Percentiles rank a stretch among this genome's conserved stretches.
Conservation (phyloP, 2,329 filamentous ascomycete species). For the Xylaria sp. region DNA sequence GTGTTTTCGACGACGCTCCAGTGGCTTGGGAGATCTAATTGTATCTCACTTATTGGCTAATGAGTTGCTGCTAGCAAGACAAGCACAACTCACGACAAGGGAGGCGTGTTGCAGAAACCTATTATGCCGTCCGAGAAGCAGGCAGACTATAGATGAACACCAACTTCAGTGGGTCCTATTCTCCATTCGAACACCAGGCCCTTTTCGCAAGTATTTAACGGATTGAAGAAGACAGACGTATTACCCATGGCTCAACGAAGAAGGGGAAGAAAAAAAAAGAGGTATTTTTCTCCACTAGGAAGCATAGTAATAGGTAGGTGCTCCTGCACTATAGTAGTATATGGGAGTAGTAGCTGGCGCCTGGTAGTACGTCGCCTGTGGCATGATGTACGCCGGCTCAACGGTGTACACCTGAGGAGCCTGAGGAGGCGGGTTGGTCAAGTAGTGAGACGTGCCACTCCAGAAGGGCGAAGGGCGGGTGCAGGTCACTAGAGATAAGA, state of each 20-base stretch:
- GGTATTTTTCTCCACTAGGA: background rate
- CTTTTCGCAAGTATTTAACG: background rate
- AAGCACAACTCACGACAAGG: background rate
- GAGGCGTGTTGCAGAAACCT: background rate
- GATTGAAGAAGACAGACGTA: background rate
- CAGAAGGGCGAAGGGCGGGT: conserved; percentile 25
- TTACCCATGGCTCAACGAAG: background rate
- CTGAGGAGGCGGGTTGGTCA: conserved; percentile 25
- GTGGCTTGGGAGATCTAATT: no score
- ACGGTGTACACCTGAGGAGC: conserved; percentile 27
- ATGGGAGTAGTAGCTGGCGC: background rate
- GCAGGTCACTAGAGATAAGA: conserved; percentile 11
- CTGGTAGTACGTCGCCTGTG: conserved; percentile 22
- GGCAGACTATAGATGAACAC: background rate
- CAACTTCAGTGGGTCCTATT: background rate
- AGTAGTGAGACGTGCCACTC: conserved; percentile 28
- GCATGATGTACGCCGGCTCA: conserved; percentile 28
- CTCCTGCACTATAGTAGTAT: conserved; percentile 18
- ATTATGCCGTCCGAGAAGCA: background rate
- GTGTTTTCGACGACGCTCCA: background rate
- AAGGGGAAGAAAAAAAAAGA: background rate
- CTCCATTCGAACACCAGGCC: background rate
- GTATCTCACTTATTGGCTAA: background rate
- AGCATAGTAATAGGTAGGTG: conserved; percentile 16
- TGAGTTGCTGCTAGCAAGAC: background rate